phyloP scores from a whole-genome alignment of 805 yeast species.

The Wickerhamomyces alni region DNA sequence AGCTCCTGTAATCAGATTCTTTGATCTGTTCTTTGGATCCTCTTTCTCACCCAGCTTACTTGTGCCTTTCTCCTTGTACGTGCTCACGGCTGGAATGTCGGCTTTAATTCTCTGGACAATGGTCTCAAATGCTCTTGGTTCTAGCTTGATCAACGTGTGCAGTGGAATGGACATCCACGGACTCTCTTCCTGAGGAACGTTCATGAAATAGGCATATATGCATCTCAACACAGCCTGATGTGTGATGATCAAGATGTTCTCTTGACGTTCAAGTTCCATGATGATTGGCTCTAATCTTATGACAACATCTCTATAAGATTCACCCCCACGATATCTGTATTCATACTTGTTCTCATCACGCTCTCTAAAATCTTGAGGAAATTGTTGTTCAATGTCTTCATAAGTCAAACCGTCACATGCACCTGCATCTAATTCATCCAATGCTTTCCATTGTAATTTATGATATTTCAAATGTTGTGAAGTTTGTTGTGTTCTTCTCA shows the following conservation, averaged over 20 bases:
- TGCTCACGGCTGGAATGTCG: constrained; percentile 94
- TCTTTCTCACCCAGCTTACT: constrained; percentile 35
- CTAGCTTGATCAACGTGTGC: constrained; percentile 89
- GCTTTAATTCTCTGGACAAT: constrained; percentile 87
- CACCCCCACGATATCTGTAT: constrained; percentile 96
- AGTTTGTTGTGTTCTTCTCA: constrained; percentile 88
- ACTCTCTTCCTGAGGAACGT: constrained; percentile 92
- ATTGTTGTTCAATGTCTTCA: constrained; percentile 77
- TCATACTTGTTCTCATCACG: constrained; percentile 95
- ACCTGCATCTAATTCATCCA: constrained; percentile 96
- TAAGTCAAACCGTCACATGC: constrained; percentile 96
- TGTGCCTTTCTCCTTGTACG: constrained; percentile 94
- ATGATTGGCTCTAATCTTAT: constrained; percentile 93
- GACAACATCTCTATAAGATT: constrained; percentile 92
- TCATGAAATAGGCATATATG: constrained; percentile 96
- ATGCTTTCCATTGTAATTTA: constrained; percentile 90
- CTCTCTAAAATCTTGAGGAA: constrained; percentile 93
- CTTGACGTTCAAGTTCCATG: constrained; percentile 97
- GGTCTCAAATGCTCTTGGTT: constrained; percentile 92
- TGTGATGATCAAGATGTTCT: constrained; percentile 89
- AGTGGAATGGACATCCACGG: constrained; percentile 99
- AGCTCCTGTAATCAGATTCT: constrained; percentile 24
- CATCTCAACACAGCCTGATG: constrained; percentile 98
- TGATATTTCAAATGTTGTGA: constrained; percentile 76
- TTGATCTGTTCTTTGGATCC: constrained; percentile 16